phyloP scores from a whole-genome alignment of 2,329 filamentous ascomycete species.

The Cladosporium velox region DNA sequence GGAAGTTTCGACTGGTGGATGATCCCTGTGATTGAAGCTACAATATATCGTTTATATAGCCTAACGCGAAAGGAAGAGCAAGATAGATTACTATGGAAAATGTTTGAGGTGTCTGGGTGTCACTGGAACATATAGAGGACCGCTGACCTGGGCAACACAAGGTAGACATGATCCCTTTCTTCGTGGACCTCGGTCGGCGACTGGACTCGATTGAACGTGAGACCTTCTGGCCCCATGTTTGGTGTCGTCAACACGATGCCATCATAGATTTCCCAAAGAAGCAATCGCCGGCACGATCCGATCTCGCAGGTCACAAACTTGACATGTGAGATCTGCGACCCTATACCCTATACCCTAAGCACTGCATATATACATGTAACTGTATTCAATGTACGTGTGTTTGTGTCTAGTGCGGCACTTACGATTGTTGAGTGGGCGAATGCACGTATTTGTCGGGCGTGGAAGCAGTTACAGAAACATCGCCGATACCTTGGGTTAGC shows the following conservation, averaged over 20 bases:
- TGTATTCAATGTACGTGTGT: not conserved
- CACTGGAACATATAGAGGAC: not conserved
- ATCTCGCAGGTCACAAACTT: not conserved
- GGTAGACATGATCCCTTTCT: not conserved
- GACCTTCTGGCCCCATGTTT: not conserved
- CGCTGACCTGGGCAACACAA: not conserved
- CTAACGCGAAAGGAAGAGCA: not conserved
- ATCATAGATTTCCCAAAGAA: constrained; percentile 5
- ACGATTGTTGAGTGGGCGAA: too few relatives aligned
- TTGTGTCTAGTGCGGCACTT: not conserved
- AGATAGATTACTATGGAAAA: not conserved
- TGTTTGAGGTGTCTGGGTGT: not conserved
- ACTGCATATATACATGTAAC: too few relatives aligned
- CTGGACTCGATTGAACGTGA: not conserved
- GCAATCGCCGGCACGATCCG: not conserved
- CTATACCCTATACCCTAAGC: not conserved
- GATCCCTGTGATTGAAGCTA: not conserved
- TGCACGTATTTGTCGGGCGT: not conserved
- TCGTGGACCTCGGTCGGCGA: not conserved
- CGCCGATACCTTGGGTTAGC: not conserved
- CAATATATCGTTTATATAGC: not conserved
- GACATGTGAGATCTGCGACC: not conserved
- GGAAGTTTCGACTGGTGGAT: not conserved
- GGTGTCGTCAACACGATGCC: constrained; percentile 11
- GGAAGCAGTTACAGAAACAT: not conserved